A percentile compares a stretch with the other conserved stretches of the same genome.
phyloP scores from a whole-genome alignment of 2,329 filamentous ascomycete species.

The Microdochium paspali region DNA sequence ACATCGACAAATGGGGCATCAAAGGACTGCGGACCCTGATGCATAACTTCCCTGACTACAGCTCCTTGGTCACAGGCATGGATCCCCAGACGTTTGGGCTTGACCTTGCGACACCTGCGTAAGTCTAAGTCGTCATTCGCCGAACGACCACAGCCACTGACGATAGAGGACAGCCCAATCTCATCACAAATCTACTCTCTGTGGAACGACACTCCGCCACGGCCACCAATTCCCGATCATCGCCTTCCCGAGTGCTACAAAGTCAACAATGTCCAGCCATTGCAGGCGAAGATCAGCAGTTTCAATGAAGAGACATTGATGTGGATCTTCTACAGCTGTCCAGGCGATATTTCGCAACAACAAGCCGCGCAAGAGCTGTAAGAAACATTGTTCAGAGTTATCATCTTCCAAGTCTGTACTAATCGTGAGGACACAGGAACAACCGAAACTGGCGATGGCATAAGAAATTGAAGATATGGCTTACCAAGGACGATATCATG shows the following conservation, averaged over 20 bases:
- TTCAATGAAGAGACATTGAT: slow-evolving; percentile 63
- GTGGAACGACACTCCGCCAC: slow-evolving; percentile 49
- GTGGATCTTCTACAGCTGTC: slow-evolving; percentile 62
- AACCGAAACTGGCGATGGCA: slow-evolving; percentile 61
- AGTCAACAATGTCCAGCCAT: slow-evolving; percentile 55
- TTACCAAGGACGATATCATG: slow-evolving; percentile 60
- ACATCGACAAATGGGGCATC: slow-evolving; percentile 54
- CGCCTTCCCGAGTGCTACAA: slow-evolving; percentile 57
- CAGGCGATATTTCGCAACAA: slow-evolving; percentile 52
- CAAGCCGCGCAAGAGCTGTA: slow-evolving; percentile 55
- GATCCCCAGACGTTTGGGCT: slow-evolving; percentile 48
- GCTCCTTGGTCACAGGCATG: slow-evolving; percentile 49
- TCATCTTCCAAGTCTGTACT: not conserved
- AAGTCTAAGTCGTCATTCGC: slow-evolving; percentile 18
- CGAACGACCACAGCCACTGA: not conserved
- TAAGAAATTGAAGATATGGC: slow-evolving; percentile 56
- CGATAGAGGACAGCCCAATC: slow-evolving; percentile 31
- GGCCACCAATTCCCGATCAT: slow-evolving; percentile 47
- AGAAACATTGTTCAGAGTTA: slow-evolving; percentile 12
- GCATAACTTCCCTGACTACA: slow-evolving; percentile 55
- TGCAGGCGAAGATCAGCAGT: slow-evolving; percentile 55
- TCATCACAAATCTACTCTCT: slow-evolving; percentile 52
- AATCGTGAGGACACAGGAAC: slow-evolving; percentile 30
- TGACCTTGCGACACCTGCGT: slow-evolving; percentile 49
- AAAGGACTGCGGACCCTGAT: slow-evolving; percentile 55